Evolutionary conservation across 345 rosid genomes (phyloP).

Genomic region (Euphorbia lathyris): DNA sequence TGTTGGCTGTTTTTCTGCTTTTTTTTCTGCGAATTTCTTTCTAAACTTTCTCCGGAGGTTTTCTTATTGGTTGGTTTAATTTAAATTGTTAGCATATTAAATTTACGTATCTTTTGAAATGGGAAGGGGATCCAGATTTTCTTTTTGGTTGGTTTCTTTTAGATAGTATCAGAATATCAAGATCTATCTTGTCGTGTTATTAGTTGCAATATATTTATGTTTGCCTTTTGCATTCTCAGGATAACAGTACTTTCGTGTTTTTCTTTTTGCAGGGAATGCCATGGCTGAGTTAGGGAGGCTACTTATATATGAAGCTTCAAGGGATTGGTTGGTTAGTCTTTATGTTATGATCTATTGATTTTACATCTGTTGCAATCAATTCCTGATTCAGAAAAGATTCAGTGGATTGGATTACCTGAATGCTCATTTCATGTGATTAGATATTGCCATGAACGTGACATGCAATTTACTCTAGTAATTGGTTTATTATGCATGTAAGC

Average conservation of each 20-base stretch:
- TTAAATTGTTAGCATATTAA: no score
- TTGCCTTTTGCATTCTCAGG: neutral
- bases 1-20: neutral
- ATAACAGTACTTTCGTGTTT: neutral
- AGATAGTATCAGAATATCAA: neutral
- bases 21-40: neutral
- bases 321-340: slow-evolving; percentile 83
- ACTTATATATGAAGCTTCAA: slow-evolving; percentile 81
- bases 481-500: neutral
- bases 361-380: no score
- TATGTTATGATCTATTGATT: neutral
- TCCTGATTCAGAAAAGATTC: neutral
- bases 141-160: neutral
- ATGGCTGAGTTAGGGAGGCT: slow-evolving; percentile 93
- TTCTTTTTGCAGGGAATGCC: slow-evolving; percentile 53
- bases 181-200: no score
- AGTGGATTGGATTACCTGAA: neutral
- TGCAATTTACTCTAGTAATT: neutral
- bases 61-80: no score
- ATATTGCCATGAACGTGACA: neutral
- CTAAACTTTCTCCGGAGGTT: neutral
- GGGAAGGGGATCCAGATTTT: no score
- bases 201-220: neutral
- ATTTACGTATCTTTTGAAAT: no score
- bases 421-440: neutral